Percentiles rank a stretch among this genome's conserved stretches.
phyloP scores from a whole-genome alignment of 441 rosid species.

The Populus hybrid region DNA sequence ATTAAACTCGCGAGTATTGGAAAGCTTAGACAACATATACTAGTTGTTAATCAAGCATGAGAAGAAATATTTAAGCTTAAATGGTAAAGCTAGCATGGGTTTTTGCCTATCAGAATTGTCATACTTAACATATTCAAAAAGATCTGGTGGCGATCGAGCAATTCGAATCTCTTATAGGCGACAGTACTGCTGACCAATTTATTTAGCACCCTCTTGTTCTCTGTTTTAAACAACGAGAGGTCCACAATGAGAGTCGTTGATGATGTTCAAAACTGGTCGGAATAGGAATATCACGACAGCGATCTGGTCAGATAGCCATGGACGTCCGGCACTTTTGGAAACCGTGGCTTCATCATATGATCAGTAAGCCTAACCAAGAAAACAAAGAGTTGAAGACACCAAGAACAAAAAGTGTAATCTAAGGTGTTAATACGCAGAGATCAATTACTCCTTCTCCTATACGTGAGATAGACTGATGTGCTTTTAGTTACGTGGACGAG shows the following conservation, averaged over 20 bases:
- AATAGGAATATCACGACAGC: neutral
- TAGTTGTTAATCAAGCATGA: neutral
- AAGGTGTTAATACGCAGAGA: too few species aligned
- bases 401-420: too few species aligned
- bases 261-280: neutral
- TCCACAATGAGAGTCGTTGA: neutral
- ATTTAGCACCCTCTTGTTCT: neutral
- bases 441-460: too few species aligned
- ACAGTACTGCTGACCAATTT: neutral
- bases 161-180: neutral
- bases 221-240: neutral
- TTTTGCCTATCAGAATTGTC: neutral
- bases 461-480: too few species aligned
- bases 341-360: too few species aligned
- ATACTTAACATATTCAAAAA: neutral
- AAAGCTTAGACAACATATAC: too few species aligned
- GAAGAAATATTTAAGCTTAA: neutral
- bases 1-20: rapidly evolving
- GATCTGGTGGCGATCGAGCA: neutral
- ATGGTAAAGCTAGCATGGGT: neutral
- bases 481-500: too few species aligned
- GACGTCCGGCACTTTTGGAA: neutral
- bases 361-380: too few species aligned
- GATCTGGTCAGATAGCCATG: neutral
- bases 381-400: too few species aligned